Evolutionary conservation across 2,329 filamentous ascomycete species (phyloP).

Genomic region (Penicillium sp.): DNA sequence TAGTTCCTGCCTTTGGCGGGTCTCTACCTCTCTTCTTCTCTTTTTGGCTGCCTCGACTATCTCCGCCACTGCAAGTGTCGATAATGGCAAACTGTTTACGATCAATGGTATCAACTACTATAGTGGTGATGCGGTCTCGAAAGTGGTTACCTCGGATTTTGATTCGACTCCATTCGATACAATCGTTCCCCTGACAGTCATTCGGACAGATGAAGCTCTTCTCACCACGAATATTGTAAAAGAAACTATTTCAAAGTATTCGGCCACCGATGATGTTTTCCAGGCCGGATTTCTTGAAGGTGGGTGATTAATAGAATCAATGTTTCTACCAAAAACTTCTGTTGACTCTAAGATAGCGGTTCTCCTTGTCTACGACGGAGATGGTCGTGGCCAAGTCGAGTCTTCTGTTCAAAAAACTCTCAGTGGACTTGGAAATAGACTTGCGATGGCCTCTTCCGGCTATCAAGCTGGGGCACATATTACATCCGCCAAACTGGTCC

Average conservation of each 20-base stretch:
- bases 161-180: constrained; percentile 7
- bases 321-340: background rate
- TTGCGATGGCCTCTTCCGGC: constrained; percentile 3
- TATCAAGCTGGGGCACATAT: background rate
- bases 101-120: constrained; percentile 38
- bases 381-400: background rate
- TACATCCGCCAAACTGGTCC: background rate
- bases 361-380: constrained; percentile 6
- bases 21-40: background rate
- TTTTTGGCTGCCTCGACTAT: background rate
- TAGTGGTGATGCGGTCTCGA: constrained; percentile 22
- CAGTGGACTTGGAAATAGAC: background rate
- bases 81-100: constrained; percentile 14
- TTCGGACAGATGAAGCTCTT: constrained; percentile 4
- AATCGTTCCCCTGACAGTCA: constrained; percentile 20
- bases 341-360: constrained; percentile 1
- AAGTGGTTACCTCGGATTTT: constrained; percentile 1
- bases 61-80: background rate
- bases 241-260: constrained; percentile 16
- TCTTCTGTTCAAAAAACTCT: background rate
- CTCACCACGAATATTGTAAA: constrained; percentile 3
- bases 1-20: background rate
- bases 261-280: constrained; percentile 20
- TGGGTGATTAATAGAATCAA: background rate
- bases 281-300: constrained; percentile 14